Evolutionary conservation across 2,329 filamentous ascomycete species (phyloP).

Genomic region (Dissoconium aciculare): DNA sequence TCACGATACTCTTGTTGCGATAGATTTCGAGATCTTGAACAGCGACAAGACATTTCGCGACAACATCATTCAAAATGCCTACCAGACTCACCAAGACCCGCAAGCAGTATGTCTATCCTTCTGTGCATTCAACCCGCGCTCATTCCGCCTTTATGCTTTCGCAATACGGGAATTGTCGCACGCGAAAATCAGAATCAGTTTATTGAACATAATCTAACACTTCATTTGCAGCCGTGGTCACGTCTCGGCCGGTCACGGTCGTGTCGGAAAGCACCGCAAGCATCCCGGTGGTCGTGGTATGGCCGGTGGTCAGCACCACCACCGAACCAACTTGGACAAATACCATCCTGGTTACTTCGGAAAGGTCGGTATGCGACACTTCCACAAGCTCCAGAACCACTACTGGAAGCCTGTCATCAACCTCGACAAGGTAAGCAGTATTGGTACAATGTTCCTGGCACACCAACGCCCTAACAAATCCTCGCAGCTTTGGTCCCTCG

Average conservation of each 20-base stretch:
- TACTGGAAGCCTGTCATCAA: slow-evolving; percentile 99
- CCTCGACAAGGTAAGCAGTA: slow-evolving; percentile 71
- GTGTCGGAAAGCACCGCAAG: slow-evolving; percentile 98
- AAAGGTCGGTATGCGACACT: slow-evolving; percentile 52
- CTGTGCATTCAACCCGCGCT: too few species aligned
- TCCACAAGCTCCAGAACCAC: slow-evolving; percentile 91
- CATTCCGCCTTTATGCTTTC: too few species aligned
- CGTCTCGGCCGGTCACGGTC: slow-evolving; percentile 95
- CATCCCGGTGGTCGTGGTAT: slow-evolving; percentile 64
- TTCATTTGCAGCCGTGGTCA: slow-evolving; percentile 89
- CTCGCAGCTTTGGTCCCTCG: slow-evolving; percentile 75
- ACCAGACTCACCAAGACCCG: slow-evolving; percentile 61
- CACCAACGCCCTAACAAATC: not conserved
- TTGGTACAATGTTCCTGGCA: not conserved
- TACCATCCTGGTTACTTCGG: slow-evolving; percentile 99
- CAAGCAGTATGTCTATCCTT: slow-evolving; percentile 50
- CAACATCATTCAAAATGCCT: slow-evolving; percentile 59
- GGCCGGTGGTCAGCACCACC: slow-evolving; percentile 99
- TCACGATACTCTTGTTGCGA: too few species aligned
- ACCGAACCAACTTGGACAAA: slow-evolving; percentile 83
- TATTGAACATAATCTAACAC: too few species aligned
- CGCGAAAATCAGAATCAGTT: too few species aligned
- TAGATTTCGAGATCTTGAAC: too few species aligned
- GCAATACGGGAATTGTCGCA: too few species aligned
- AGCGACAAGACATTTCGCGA: too few species aligned